Conservation (phyloP, 495 filamentous ascomycete genomes). For the Hypoxylon rickii region DNA sequence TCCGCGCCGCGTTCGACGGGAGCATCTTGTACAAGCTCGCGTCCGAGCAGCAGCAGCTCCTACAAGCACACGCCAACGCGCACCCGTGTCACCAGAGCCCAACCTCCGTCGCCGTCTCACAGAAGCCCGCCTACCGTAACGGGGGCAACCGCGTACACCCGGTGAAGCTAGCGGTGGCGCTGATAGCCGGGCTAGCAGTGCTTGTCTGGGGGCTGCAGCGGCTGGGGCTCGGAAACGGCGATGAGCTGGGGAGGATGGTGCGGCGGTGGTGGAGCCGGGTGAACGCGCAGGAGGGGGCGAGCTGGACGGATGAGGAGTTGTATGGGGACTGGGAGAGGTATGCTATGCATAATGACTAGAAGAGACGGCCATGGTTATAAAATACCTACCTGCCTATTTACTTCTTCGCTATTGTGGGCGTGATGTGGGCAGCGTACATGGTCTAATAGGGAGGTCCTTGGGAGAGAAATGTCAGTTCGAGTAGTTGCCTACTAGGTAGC, state of each 20-base stretch:
- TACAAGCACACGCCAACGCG: neutral
- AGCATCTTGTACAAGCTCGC: constrained; percentile 13
- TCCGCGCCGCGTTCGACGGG: constrained; percentile 15
- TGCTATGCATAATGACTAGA: too few species aligned
- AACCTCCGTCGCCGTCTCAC: too few species aligned
- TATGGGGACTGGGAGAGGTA: neutral
- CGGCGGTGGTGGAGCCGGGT: neutral
- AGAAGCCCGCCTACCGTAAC: too few species aligned
- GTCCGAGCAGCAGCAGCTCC: neutral
- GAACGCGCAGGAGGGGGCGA: neutral
- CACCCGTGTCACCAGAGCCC: too few species aligned
- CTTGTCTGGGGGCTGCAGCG: constrained; percentile 3
- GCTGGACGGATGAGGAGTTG: neutral
- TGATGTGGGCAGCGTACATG: too few species aligned
- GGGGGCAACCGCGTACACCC: neutral
- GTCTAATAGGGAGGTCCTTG: too few species aligned
- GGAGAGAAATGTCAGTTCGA: neutral
- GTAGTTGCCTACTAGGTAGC: neutral
- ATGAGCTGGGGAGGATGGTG: neutral
- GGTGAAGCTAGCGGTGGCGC: constrained; percentile 7
- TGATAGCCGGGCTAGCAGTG: neutral
- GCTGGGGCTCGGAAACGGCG: neutral
- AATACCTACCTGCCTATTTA: too few species aligned
- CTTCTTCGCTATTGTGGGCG: too few species aligned
- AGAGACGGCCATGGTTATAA: too few species aligned